phyloP scores from a whole-genome alignment of 2,329 filamentous ascomycete species.

The Corynespora cassiicola region DNA sequence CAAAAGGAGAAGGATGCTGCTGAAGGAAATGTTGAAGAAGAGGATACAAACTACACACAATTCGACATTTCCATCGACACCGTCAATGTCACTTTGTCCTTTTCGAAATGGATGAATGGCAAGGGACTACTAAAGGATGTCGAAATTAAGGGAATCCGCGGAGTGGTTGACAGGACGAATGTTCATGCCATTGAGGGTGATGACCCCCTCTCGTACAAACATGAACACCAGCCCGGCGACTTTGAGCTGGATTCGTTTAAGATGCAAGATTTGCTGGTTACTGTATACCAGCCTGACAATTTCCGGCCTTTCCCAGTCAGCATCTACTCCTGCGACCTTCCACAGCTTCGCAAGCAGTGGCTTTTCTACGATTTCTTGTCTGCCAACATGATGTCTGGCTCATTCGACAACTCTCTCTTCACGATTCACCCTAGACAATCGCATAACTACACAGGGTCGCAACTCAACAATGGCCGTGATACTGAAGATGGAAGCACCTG shows the following conservation, averaged over 20 bases:
- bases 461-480: slow-evolving; percentile 62
- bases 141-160: slow-evolving; percentile 90
- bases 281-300: slow-evolving; percentile 84
- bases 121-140: slow-evolving; percentile 91
- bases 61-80: slow-evolving; percentile 95
- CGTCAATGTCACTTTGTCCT: slow-evolving; percentile 94
- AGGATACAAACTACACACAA: slow-evolving; percentile 97
- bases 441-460: slow-evolving; percentile 75
- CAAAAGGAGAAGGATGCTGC: slow-evolving; percentile 49
- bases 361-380: slow-evolving; percentile 97
- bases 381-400: slow-evolving; percentile 94
- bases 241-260: slow-evolving; percentile 98
- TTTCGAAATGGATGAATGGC: slow-evolving; percentile 99
- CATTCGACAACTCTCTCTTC: slow-evolving; percentile 93
- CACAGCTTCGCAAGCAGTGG: slow-evolving; percentile 92
- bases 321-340: slow-evolving; percentile 94
- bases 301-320: slow-evolving; percentile 96
- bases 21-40: slow-evolving; percentile 62
- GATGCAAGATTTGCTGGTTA: slow-evolving; percentile 90
- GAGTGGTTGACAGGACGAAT: slow-evolving; percentile 87
- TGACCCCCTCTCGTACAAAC: slow-evolving; percentile 86
- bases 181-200: slow-evolving; percentile 74
- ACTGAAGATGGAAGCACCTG: slow-evolving; percentile 73
- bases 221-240: slow-evolving; percentile 87
- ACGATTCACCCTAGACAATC: slow-evolving; percentile 95